Percentiles rank a stretch among this genome's conserved stretches.
Evolutionary conservation across 208 protist species (phyloP).

Genomic region (Naegleria lovaniensis): DNA sequence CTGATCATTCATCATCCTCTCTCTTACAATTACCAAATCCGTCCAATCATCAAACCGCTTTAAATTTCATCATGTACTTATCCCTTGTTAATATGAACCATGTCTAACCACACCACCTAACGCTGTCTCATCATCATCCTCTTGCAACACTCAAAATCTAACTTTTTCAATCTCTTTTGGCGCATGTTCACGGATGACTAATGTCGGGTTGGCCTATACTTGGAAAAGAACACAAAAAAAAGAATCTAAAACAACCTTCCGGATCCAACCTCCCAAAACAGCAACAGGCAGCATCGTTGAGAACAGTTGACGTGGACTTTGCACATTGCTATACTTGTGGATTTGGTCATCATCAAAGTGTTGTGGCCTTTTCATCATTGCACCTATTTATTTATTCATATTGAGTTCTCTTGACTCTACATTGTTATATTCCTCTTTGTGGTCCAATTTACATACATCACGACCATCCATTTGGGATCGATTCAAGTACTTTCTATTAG

Average conservation of each 20-base stretch:
- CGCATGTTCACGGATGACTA: no score
- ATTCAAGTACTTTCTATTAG: no score
- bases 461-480: not conserved
- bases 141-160: no score
- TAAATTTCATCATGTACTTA: no score
- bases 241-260: not conserved
- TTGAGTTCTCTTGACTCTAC: not conserved
- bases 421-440: not conserved
- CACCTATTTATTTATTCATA: not conserved
- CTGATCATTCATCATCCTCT: no score
- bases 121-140: no score
- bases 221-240: slow-evolving; percentile 4
- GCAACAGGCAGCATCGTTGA: not conserved
- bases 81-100: no score
- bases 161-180: no score
- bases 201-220: not conserved
- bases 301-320: not conserved
- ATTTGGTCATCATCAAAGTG: not conserved
- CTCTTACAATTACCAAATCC: no score
- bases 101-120: no score
- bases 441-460: not conserved
- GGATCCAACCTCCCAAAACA: not conserved
- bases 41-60: no score
- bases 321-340: not conserved
- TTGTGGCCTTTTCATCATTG: not conserved